phyloP scores from a whole-genome alignment of 495 filamentous ascomycete species.

The Aspergillus cavernicola region DNA sequence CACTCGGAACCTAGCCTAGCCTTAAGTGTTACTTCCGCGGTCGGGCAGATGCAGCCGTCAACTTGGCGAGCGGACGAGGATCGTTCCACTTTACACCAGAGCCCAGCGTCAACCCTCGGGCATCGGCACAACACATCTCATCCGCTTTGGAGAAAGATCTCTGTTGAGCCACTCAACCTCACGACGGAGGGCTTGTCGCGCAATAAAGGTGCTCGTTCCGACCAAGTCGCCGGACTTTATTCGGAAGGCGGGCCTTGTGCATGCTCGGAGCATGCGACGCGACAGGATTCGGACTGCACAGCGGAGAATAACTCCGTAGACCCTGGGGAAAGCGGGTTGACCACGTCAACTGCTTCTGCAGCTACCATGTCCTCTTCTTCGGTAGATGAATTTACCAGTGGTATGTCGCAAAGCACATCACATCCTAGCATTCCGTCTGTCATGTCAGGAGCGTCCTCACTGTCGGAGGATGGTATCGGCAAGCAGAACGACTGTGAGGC shows the following conservation, averaged over 20 bases:
- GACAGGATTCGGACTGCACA: slow-evolving; percentile 42
- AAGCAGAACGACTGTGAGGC: slow-evolving; percentile 28
- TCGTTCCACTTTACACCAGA: slow-evolving; percentile 9
- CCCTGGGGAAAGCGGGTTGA: slow-evolving; percentile 42
- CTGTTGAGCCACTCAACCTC: slow-evolving; percentile 43
- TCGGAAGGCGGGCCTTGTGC: slow-evolving; percentile 10
- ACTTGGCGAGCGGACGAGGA: slow-evolving; percentile 39
- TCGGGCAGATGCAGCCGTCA: slow-evolving; percentile 57
- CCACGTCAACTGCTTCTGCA: slow-evolving; percentile 54
- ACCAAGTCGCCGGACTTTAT: slow-evolving; percentile 24
- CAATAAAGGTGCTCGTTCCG: slow-evolving; percentile 30
- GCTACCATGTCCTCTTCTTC: slow-evolving; percentile 49
- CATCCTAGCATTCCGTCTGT: slow-evolving; percentile 75
- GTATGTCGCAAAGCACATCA: slow-evolving; percentile 61
- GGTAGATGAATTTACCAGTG: slow-evolving; percentile 52
- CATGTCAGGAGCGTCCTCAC: slow-evolving; percentile 75
- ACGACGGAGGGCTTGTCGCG: slow-evolving; percentile 41
- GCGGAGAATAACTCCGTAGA: slow-evolving; percentile 39
- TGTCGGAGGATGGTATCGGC: slow-evolving; percentile 49
- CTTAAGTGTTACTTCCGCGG: slow-evolving; percentile 57
- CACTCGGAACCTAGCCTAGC: slow-evolving; percentile 62
- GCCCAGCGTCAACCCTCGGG: slow-evolving; percentile 18
- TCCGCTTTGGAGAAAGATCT: slow-evolving; percentile 32
- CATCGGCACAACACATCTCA: slow-evolving; percentile 40
- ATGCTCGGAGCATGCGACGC: slow-evolving; percentile 32